A percentile compares a stretch with the other conserved stretches of the same genome.
Evolutionary conservation across 495 filamentous ascomycete genomes (phyloP).

Genomic region (Podospora conica): DNA sequence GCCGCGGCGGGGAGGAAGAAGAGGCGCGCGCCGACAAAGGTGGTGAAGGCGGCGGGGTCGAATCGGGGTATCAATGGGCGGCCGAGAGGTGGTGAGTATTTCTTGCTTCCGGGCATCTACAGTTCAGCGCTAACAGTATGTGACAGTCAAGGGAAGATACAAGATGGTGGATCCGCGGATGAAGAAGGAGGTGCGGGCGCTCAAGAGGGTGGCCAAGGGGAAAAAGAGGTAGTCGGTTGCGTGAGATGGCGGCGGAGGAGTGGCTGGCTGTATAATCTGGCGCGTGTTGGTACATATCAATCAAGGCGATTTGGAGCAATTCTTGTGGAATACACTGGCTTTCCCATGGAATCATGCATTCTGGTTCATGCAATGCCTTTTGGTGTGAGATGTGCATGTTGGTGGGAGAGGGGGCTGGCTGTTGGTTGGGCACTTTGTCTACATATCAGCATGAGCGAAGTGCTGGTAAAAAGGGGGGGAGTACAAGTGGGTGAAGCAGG

Average conservation of each 20-base stretch:
- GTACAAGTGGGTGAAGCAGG: not conserved
- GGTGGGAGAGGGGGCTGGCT: no score
- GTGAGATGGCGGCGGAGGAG: no score
- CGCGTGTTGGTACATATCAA: not conserved
- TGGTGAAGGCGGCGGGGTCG: constrained; percentile 80
- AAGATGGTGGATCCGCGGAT: constrained; percentile 97
- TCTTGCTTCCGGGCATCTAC: not conserved
- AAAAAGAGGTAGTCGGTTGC: constrained; percentile 23
- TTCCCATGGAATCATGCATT: no score
- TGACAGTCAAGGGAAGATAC: constrained; percentile 82
- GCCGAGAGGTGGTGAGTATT: constrained; percentile 22
- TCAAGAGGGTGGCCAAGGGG: constrained; percentile 62
- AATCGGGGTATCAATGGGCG: constrained; percentile 70
- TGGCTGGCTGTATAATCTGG: not conserved
- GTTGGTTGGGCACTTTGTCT: not conserved
- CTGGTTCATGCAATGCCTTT: not conserved
- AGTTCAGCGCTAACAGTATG: not conserved
- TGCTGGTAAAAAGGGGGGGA: no score
- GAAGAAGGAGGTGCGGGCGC: constrained; percentile 95
- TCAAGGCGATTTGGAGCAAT: not conserved
- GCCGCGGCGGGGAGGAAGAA: constrained; percentile 78
- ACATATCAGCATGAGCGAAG: no score
- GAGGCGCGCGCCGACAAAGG: constrained; percentile 72
- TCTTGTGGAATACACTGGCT: not conserved
- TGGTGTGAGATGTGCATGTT: not conserved